Evolutionary conservation across 2,329 filamentous ascomycete genomes (phyloP).

Genomic region (Diaporthe sp.): DNA sequence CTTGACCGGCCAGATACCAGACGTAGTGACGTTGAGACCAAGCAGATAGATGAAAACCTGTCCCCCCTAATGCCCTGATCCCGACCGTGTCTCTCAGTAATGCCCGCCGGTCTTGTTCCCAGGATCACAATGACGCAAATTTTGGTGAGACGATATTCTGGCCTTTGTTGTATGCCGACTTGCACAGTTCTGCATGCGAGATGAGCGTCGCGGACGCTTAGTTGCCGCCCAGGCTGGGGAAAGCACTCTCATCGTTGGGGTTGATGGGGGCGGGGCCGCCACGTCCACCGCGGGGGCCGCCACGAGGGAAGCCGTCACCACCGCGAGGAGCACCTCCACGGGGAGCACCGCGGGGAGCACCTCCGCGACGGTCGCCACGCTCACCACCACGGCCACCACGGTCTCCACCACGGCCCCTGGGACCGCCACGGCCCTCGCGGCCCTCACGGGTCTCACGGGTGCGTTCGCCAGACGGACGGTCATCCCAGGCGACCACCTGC

Average conservation of each 20-base stretch:
- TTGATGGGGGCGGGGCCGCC: slow-evolving; percentile 66
- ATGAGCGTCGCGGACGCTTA: slow-evolving; percentile 48
- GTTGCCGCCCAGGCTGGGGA: slow-evolving; percentile 72
- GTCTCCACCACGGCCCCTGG: slow-evolving; percentile 67
- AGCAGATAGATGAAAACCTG: slow-evolving; percentile 35
- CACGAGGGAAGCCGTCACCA: slow-evolving; percentile 57
- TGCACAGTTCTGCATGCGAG: slow-evolving; percentile 23
- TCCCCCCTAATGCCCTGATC: slow-evolving; percentile 24
- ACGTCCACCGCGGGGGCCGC: slow-evolving; percentile 61
- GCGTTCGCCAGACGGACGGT: slow-evolving; percentile 76
- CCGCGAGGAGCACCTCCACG: slow-evolving; percentile 63
- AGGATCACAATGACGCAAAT: slow-evolving; percentile 19
- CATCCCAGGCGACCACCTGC: slow-evolving; percentile 89
- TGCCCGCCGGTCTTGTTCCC: slow-evolving; percentile 16
- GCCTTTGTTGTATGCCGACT: slow-evolving; percentile 22
- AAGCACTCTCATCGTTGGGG: slow-evolving; percentile 70
- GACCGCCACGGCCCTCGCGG: slow-evolving; percentile 64
- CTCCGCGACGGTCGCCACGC: slow-evolving; percentile 60
- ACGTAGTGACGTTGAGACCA: slow-evolving; percentile 30
- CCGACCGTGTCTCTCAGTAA: slow-evolving; percentile 29
- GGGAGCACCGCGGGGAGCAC: slow-evolving; percentile 60
- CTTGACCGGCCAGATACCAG: slow-evolving; percentile 34
- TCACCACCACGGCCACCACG: slow-evolving; percentile 63
- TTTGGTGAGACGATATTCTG: slow-evolving; percentile 34
- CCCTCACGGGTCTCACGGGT: slow-evolving; percentile 53